These are phyloP conservation scores for Myxozyma mucilagina DNA, from an alignment of 805 yeast genomes.

Conservation along the genomic window DNA sequence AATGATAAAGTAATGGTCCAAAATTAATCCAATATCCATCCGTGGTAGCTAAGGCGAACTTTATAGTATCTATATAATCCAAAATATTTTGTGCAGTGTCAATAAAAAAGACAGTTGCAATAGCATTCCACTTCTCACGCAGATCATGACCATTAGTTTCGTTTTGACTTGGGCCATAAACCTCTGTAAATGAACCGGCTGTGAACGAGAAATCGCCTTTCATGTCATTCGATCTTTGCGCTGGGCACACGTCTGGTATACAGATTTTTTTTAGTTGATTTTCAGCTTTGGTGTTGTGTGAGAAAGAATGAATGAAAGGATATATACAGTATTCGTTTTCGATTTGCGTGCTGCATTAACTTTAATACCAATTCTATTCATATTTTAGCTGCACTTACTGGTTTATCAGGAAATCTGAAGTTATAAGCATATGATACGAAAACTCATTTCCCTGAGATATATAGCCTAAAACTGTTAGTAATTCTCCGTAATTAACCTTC, in stretches of 20 bases:
- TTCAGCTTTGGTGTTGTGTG: slow-evolving; percentile 54
- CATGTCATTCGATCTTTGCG: not conserved
- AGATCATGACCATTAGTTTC: not conserved
- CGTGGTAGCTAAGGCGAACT: slow-evolving; percentile 40
- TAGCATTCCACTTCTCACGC: slow-evolving; percentile 43
- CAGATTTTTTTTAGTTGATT: slow-evolving; percentile 54
- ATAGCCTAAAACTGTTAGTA: slow-evolving; percentile 37
- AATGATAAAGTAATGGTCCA: slow-evolving; percentile 92
- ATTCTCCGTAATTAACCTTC: not conserved
- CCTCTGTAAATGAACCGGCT: slow-evolving; percentile 65
- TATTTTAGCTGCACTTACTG: slow-evolving; percentile 39
- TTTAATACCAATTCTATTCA: slow-evolving; percentile 49
- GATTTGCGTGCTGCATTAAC: slow-evolving; percentile 5
- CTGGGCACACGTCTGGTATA: slow-evolving; percentile 43
- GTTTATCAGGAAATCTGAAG: slow-evolving; percentile 42
- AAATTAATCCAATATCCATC: slow-evolving; percentile 77
- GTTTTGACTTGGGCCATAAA: slow-evolving; percentile 39
- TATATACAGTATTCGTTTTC: slow-evolving; percentile 28
- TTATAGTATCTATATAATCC: slow-evolving; percentile 69
- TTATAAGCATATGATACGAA: slow-evolving; percentile 71
- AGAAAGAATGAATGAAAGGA: slow-evolving; percentile 60
- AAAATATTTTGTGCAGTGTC: slow-evolving; percentile 90
- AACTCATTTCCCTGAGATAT: slow-evolving; percentile 73
- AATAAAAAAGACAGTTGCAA: slow-evolving; percentile 64
- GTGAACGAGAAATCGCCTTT: slow-evolving; percentile 27